phyloP scores from a whole-genome alignment of 306 rosid species.

The Glycyrrhiza uralensis region DNA sequence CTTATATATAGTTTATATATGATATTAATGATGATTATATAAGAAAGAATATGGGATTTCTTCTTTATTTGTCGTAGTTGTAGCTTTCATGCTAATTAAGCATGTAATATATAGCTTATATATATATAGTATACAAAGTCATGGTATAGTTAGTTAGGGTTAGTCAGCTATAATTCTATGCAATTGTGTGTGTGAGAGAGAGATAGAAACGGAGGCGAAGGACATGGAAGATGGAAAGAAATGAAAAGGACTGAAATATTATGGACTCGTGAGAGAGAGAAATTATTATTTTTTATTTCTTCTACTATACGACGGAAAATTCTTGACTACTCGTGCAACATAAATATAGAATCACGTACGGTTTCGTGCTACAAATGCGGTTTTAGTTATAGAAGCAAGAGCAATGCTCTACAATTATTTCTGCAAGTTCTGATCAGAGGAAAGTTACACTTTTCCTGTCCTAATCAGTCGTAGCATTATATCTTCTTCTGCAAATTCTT shows the following conservation, averaged over 20 bases:
- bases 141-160: not conserved
- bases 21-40: too few species aligned
- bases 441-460: not conserved
- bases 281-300: not conserved
- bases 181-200: not conserved
- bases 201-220: not conserved
- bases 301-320: not conserved
- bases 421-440: not conserved
- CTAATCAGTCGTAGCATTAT: not conserved
- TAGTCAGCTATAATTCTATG: not conserved
- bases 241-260: slow-evolving; percentile 15
- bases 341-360: slow-evolving; percentile 18
- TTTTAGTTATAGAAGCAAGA: not conserved
- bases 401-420: not conserved
- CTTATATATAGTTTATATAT: too few species aligned
- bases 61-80: not conserved
- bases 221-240: slow-evolving; percentile 4
- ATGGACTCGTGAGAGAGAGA: not conserved
- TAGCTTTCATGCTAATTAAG: not conserved
- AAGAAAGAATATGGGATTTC: not conserved
- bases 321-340: slow-evolving; percentile 3
- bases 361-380: not conserved
- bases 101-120: too few species aligned
- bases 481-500: too few species aligned
- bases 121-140: too few species aligned